phyloP scores from a whole-genome alignment of 352 stramenopile genomes.

The Phytophthora rubi region DNA sequence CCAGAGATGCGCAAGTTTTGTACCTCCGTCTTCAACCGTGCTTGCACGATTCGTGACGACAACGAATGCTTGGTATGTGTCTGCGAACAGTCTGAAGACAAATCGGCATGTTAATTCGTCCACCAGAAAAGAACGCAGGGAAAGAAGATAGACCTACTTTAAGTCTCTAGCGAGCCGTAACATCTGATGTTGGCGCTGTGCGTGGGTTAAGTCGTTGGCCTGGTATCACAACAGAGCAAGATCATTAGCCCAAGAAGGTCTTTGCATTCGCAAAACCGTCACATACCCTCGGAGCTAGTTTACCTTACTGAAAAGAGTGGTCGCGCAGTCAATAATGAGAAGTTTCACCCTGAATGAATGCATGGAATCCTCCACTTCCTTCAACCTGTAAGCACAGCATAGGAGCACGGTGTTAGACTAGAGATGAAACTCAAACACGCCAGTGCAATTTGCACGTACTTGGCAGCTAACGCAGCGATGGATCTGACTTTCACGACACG shows the following conservation, averaged over 20 bases:
- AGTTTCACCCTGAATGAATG: conserved; percentile 58
- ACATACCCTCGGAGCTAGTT: neutral
- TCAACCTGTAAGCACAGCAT: conserved; percentile 47
- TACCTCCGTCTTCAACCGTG: conserved; percentile 45
- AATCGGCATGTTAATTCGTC: conserved; percentile 1
- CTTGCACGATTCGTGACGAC: conserved; percentile 72
- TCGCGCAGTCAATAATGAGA: conserved; percentile 78
- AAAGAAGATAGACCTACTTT: conserved; percentile 38
- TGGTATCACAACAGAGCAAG: conserved; percentile 11
- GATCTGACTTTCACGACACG: conserved; percentile 49
- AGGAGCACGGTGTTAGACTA: neutral
- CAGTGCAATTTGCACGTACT: conserved; percentile 32
- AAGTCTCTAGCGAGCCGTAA: conserved; percentile 58
- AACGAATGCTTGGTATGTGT: conserved; percentile 70
- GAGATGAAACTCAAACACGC: neutral
- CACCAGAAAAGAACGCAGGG: neutral
- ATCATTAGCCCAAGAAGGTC: neutral
- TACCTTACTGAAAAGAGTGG: conserved; percentile 69
- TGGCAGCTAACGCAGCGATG: conserved; percentile 47
- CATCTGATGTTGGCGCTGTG: conserved; percentile 57
- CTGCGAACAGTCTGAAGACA: conserved; percentile 58
- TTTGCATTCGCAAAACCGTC: neutral
- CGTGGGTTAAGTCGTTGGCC: conserved; percentile 43
- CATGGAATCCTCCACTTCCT: conserved; percentile 58
- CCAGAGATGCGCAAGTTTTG: neutral